These are phyloP conservation scores for Camelina neglecta DNA, from an alignment of 345 rosid genomes.

Conservation along the genomic window DNA sequence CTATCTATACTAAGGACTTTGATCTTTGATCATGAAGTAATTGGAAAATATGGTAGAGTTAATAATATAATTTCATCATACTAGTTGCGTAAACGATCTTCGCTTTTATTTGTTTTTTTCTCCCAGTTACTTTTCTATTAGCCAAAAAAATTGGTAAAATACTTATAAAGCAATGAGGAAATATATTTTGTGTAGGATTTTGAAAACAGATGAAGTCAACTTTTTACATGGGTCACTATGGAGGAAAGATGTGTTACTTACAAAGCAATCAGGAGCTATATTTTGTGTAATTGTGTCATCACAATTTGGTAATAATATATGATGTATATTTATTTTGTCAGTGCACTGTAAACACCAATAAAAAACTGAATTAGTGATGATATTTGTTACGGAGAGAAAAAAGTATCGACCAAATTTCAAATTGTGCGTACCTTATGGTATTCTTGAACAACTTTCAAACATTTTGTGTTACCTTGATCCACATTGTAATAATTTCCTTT, in stretches of 20 bases:
- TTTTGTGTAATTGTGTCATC: not conserved
- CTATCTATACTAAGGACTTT: too few relatives aligned
- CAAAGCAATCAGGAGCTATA: slow-evolving; percentile 25
- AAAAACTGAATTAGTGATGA: not conserved
- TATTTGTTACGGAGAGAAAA: not conserved
- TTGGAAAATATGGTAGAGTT: too few relatives aligned
- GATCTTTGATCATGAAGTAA: too few relatives aligned
- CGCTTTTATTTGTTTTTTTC: not conserved
- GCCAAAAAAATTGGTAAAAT: not conserved
- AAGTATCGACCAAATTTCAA: not conserved
- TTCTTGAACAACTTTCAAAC: slow-evolving; percentile 14
- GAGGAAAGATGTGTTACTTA: not conserved
- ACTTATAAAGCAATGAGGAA: slow-evolving; percentile 29
- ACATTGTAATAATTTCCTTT: slow-evolving; percentile 8
- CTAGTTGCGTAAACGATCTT: too few relatives aligned
- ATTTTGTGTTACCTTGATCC: not conserved
- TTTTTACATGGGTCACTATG: not conserved
- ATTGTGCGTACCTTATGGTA: slow-evolving; percentile 5
- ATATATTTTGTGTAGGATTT: not conserved
- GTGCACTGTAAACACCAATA: slow-evolving; percentile 8
- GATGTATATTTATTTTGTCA: not conserved
- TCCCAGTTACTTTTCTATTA: too few relatives aligned
- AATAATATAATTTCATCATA: too few relatives aligned
- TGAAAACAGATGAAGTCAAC: too few relatives aligned
- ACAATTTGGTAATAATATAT: slow-evolving; percentile 13